Base-by-base conservation (phyloP, 768 basidiomycete species). In the Termitomyces sp. region DNA sequence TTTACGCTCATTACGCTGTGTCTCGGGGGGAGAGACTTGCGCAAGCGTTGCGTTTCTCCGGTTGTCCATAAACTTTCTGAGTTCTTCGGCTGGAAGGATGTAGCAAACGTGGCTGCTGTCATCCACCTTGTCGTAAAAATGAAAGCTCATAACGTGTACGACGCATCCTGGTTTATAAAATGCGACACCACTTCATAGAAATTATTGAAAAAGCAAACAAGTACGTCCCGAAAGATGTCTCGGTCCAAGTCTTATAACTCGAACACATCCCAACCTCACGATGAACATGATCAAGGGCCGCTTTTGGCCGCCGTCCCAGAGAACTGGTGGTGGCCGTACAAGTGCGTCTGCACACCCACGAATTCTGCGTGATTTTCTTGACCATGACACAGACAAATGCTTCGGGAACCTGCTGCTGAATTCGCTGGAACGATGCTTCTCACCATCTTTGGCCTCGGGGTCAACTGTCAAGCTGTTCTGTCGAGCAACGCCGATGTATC, bases 401-500 rank as follows among this genome's bases (percentile, higher is more conserved):
- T 74, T 16, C 69, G 72, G 16, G 70, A 73, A 60, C 64, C 79
- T 22, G 77, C 76, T 12, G 83, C 81, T 30, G 82, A 84, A 65
- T 84, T 84, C 63, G 63, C 81, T 51, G 83, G 83, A 39, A 76
- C 77, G 9, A 77, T 81, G 78, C 72, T 84, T 34, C 72, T 84
- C 6, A 68, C 81, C 58, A 76, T 83, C 56, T 78, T 84, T 56
- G 83, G 83, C 12, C 72, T 69, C 41, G 82, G 79, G 47, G 76
- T 73, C 33, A 69, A 76, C 50, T 82, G 81, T 63, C 83, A 84
- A 66, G 75, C 74, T 24, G 73, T 76, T 20, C 71, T 84, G n/a
- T 80, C 80, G 2, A 65, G 66, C 15, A 76, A 69, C 59, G 11
- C 74, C 0, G 65, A 59, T 8, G 80, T 83, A 36, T 61, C 81